These are phyloP conservation scores for Athelia psychrophila DNA, from an alignment of 1,284 basidiomycete genomes.

Conservation along the genomic window DNA sequence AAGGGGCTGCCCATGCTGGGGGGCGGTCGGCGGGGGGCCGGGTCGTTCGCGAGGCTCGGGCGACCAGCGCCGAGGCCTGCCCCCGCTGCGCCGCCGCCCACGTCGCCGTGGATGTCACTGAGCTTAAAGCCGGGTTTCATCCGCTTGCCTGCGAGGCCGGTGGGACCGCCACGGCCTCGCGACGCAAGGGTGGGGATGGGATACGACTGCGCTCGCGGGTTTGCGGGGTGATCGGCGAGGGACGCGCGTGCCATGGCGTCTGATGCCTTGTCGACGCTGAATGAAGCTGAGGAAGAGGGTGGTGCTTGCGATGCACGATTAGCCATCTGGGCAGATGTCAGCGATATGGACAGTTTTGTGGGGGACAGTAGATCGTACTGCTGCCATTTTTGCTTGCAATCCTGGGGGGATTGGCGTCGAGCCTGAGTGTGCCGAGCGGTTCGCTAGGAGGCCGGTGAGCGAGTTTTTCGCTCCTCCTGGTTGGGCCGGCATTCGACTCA, in stretches of 20 bases:
- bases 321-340: slow-evolving; percentile 44
- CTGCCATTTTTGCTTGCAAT: slow-evolving; percentile 92
- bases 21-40: slow-evolving; percentile 36
- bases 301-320: slow-evolving; percentile 38
- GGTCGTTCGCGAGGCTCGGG: slow-evolving; percentile 40
- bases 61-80: slow-evolving; percentile 73
- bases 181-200: slow-evolving; percentile 15
- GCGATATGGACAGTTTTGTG: slow-evolving; percentile 3
- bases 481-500: background rate
- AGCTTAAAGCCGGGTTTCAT: slow-evolving; percentile 58
- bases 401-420: slow-evolving; percentile 81
- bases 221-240: slow-evolving; percentile 20
- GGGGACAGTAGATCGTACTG: slow-evolving; percentile 43
- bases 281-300: slow-evolving; percentile 19
- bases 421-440: slow-evolving; percentile 30
- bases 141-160: slow-evolving; percentile 49
- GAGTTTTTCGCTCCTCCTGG: slow-evolving; percentile 16
- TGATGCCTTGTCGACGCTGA: slow-evolving; percentile 33
- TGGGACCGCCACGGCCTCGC: slow-evolving; percentile 23
- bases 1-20: slow-evolving; percentile 73
- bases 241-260: slow-evolving; percentile 38
- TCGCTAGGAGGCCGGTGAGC: slow-evolving; percentile 40
- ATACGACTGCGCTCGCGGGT: slow-evolving; percentile 21
- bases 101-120: slow-evolving; percentile 53
- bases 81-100: slow-evolving; percentile 48